These are phyloP conservation scores for Sporisorium sorghi DNA, from an alignment of 1,284 basidiomycete species.

Conservation along the genomic window DNA sequence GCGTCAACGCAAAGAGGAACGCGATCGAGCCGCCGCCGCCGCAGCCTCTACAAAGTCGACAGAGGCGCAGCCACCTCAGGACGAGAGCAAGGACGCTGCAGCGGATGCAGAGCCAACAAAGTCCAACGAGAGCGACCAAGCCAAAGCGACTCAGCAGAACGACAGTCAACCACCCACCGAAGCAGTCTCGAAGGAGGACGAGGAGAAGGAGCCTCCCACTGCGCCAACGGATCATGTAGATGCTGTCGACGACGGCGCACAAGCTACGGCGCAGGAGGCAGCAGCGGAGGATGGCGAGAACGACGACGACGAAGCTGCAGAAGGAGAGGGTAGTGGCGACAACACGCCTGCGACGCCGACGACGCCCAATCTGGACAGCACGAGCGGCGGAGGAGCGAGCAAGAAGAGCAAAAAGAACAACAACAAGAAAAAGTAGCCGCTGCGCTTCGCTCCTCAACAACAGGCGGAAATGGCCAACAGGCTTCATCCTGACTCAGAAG, in stretches of 20 bases:
- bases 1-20: constrained; percentile 41
- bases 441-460: neutral
- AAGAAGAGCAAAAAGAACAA: constrained; percentile 34
- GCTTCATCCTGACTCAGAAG: neutral
- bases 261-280: neutral
- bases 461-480: neutral
- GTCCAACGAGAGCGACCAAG: neutral
- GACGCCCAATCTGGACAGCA: constrained; percentile 22
- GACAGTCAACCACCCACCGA: neutral
- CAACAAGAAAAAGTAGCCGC: constrained; percentile 38
- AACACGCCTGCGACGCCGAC: constrained; percentile 21
- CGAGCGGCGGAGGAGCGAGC: neutral
- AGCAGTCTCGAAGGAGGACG: neutral
- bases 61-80: neutral
- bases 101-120: neutral
- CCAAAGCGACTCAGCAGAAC: neutral
- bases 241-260: constrained; percentile 5
- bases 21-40: constrained; percentile 37
- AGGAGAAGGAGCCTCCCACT: neutral
- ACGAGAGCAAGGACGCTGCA: neutral
- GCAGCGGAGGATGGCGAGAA: constrained; percentile 17
- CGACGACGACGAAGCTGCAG: constrained; percentile 16
- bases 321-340: constrained; percentile 18
- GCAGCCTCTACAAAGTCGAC: neutral
- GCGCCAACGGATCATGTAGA: neutral